These are phyloP conservation scores for Persicaria tinctoria DNA, from an alignment of 148 eudicot genomes.

Conservation along the genomic window DNA sequence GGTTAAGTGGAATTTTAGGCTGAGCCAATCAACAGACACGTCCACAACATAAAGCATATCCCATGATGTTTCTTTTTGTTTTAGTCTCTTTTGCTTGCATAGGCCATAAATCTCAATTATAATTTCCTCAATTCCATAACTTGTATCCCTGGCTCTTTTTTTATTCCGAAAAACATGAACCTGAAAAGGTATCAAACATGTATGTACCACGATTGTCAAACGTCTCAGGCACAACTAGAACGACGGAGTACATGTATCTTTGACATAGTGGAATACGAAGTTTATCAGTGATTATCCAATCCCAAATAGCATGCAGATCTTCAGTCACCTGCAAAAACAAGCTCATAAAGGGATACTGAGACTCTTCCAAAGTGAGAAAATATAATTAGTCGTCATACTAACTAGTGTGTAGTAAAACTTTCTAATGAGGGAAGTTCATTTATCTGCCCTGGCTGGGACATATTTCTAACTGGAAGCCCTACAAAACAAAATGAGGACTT, in stretches of 20 bases:
- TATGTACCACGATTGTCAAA: conserved; percentile 81
- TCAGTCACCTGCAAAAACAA: conserved; percentile 55
- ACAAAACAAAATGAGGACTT: not conserved
- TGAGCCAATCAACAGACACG: not conserved
- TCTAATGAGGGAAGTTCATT: not conserved
- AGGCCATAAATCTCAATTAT: not conserved
- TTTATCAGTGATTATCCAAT: conserved; percentile 82
- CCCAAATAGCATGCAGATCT: conserved; percentile 90
- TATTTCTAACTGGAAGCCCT: not conserved
- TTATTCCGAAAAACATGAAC: not conserved
- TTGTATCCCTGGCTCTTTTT: not conserved
- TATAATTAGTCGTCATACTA: not conserved
- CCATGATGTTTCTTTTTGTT: not conserved
- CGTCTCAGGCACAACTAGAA: conserved; percentile 91
- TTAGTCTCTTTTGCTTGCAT: not conserved
- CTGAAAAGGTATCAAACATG: conserved; percentile 3
- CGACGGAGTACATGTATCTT: conserved; percentile 68
- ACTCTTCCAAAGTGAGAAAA: not conserved
- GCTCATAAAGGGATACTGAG: not conserved
- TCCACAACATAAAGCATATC: not conserved
- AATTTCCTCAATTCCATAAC: not conserved
- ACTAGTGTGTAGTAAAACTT: not conserved
- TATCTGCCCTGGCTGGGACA: not conserved
- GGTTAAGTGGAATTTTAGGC: not conserved
- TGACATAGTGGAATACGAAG: conserved; percentile 57